Evolutionary conservation across 2,329 filamentous ascomycete genomes (phyloP).

Genomic region (Chaetomiaceae sp.): DNA sequence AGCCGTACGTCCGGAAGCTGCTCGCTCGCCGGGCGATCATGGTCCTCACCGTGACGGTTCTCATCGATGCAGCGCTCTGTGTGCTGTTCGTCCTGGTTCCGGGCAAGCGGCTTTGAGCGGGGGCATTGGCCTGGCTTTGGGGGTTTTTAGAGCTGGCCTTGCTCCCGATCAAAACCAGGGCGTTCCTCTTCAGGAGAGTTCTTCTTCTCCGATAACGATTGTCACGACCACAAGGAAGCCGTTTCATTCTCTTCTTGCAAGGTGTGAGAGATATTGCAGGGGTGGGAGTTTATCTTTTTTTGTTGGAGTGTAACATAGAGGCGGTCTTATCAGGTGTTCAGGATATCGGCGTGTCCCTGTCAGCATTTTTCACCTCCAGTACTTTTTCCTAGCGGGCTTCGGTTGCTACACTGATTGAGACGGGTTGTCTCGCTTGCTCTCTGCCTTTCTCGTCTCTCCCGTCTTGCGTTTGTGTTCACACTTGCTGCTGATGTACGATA

Average conservation of each 20-base stretch:
- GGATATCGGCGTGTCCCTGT: slow-evolving; percentile 15
- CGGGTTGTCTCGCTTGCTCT: slow-evolving; percentile 3
- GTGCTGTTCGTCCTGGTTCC: slow-evolving; percentile 93
- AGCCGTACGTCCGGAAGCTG: slow-evolving; percentile 84
- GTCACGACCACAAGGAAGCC: slow-evolving; percentile 14
- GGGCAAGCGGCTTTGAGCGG: slow-evolving; percentile 67
- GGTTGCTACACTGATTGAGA: not conserved
- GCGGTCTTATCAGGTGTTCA: slow-evolving; percentile 14
- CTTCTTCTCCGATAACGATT: slow-evolving; percentile 15
- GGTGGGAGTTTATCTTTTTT: no score
- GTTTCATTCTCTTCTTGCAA: no score
- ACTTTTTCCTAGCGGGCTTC: not conserved
- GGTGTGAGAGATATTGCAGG: no score
- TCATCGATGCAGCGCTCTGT: slow-evolving; percentile 76
- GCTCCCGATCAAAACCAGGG: slow-evolving; percentile 3
- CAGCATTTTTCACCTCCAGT: not conserved
- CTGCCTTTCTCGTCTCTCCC: not conserved
- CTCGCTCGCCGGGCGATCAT: slow-evolving; percentile 77
- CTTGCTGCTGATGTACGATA: slow-evolving; percentile 6
- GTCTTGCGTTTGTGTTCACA: slow-evolving; percentile 1
- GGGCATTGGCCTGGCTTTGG: not conserved
- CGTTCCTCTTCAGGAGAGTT: not conserved
- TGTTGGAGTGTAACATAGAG: no score
- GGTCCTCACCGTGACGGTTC: slow-evolving; percentile 66
- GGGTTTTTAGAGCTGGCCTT: slow-evolving; percentile 13